Base-by-base conservation (phyloP, 169 alveolate species). In the Plasmodium malariae region DNA sequence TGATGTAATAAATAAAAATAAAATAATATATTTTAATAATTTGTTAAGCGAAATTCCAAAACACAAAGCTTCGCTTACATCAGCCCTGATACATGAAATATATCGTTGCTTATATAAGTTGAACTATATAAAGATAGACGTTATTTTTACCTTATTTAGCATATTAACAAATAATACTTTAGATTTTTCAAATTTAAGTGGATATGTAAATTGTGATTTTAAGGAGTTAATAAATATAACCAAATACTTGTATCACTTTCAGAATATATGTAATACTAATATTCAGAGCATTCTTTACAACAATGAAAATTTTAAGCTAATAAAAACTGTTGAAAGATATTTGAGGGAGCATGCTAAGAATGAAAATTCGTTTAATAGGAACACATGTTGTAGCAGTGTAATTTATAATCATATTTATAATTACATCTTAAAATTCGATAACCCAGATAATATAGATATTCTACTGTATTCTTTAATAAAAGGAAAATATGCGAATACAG, bases 171-270 rank as follows among this genome's bases (percentile, higher is more conserved):
- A 76, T 65, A 76, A 76, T 55, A 48, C 89, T 32, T 45, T 76
- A 43, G 43, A 76, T 37, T 76, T 62, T 55, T 54, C 76, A 21
- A 62, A 63, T n/a, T 37, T 76, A 19, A 76, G 57, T 43, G 89
- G 89, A 24, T 76, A 76, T 62, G 89, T 76, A n/a, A 49, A 76
- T 40, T 76, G 89, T 30, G 37, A 76, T 55, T 76, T 76, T 24
- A 76, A 63, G 40, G 89, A 76, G 30, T 24, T 76, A 54, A 76
- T 76, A 28, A 63, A 62, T 51, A 76, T 76, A 40, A 76, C 89
- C 2, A 49, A 76, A 37, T 76, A 45, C 48, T 45, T 76, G 43
- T 67, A 76, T 45, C 89, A 76, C 32, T 76, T 76, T 36, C 89
- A 63, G 55, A 60, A 60, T 17, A 45, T 76, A 36, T 76, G 89